Base-by-base conservation (phyloP, 805 yeast genomes). In the Nakazawaea wickerhamii region DNA sequence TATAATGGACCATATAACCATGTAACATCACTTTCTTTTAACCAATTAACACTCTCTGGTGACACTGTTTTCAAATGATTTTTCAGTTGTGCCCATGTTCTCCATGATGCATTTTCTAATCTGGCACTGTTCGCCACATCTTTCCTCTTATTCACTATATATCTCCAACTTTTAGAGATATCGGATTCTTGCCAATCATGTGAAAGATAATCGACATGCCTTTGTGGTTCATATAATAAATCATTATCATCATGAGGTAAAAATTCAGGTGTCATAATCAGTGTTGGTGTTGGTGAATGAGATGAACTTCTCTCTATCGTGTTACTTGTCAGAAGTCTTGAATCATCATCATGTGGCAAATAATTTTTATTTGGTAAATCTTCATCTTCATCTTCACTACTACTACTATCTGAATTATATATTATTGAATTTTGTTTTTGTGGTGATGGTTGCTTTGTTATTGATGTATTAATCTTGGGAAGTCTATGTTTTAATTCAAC, bases 161-260 rank as follows among this genome's bases (percentile, higher is more conserved):
- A 93, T 51, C 96, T 73, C 99, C 99, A 93, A 23, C 96, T 87
- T 49, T 86, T 86, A 10, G 95, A 86, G 23, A 93, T 86, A 58
- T 93, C 99, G 4, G 79, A 67, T 50, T 90, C 98, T 53, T 88
- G 87, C 99, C 99, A 93, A 59, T 93, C 74, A 59, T 93, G 96
- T 4, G 96, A 85, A 40, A 93, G 70, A 62, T 93, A 93, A 65
- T 93, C 99, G 7, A 93, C 99, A 57, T 90, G 97, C 42, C 82
- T 75, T 39, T 84, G 76, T 4, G 98, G 96, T 55, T 84, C 93
- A 51, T 78, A 76, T 40, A 75, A 75, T 28, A 90, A 69, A 55
- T 84, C 95, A 25, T 79, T 77, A 62, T 90, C 97, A 62, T 90
- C 97, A 53, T 83, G 93, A n/a, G 84, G 82, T 20, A 67, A 53